Conservation (phyloP, 345 rosid genomes). For the Nasturtium officinale region DNA sequence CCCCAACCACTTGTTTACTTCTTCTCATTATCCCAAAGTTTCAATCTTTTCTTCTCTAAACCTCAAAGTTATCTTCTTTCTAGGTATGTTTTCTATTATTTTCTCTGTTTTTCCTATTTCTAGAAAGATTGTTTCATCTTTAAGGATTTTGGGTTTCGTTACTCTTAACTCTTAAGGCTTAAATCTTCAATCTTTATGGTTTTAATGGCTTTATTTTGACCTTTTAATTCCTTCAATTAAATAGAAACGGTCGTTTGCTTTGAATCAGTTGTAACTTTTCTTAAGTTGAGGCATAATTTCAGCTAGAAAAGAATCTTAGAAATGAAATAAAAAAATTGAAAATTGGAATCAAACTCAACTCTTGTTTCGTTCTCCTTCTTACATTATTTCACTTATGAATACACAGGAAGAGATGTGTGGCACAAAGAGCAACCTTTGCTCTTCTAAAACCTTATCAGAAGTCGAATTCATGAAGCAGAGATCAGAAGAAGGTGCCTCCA, state of each 20-base stretch:
- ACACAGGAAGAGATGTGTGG: conserved; percentile 70
- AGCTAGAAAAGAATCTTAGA: neutral
- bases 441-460: conserved; percentile 53
- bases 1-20: conserved; percentile 10
- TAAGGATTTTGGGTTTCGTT: conserved; percentile 22
- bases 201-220: conserved; percentile 2
- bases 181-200: conserved; percentile 1
- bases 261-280: neutral
- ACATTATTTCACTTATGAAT: conserved; percentile 10
- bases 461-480: conserved; percentile 44
- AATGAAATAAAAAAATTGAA: conserved; percentile 13
- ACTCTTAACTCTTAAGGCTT: neutral
- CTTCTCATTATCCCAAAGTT: conserved; percentile 16
- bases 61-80: conserved; percentile 30
- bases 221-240: neutral
- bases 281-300: neutral
- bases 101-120: conserved; percentile 20
- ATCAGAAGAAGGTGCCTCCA: conserved; percentile 36
- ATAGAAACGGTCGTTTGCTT: conserved; percentile 16
- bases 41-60: conserved; percentile 14
- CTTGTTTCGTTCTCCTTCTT: conserved; percentile 20
- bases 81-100: conserved; percentile 32
- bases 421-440: conserved; percentile 47
- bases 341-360: conserved; percentile 4
- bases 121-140: neutral